Evolutionary conservation across 2,329 filamentous ascomycete species (phyloP).

Genomic region (Rhynchosporium graminicola): DNA sequence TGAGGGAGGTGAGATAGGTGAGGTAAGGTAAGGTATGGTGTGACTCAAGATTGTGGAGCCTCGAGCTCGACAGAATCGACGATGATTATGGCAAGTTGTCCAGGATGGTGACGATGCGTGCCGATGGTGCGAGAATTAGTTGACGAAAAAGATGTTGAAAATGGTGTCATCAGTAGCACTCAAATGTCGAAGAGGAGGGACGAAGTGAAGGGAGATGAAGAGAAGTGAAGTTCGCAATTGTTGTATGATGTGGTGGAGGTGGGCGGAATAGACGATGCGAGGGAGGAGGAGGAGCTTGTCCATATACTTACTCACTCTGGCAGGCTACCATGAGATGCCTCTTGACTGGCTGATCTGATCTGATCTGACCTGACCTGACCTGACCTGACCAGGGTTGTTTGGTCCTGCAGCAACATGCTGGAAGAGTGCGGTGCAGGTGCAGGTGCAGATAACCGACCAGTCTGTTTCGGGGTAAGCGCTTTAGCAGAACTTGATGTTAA

Average conservation of each 20-base stretch:
- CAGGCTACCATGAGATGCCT: not conserved
- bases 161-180: conserved; percentile 25
- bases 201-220: conserved; percentile 8
- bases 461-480: conserved; percentile 16
- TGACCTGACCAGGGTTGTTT: conserved; percentile 24
- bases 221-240: conserved; percentile 6
- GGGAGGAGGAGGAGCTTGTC: conserved; percentile 26
- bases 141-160: conserved; percentile 17
- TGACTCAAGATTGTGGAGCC: conserved; percentile 39
- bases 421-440: not conserved
- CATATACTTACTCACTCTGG: conserved; percentile 27
- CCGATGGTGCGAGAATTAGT: conserved; percentile 8
- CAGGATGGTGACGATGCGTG: conserved; percentile 23
- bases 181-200: conserved; percentile 8
- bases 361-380: not conserved
- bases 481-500: not conserved
- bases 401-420: conserved; percentile 27
- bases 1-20: conserved; percentile 15
- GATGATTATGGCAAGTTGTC: conserved; percentile 25
- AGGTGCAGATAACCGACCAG: conserved; percentile 24
- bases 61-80: conserved; percentile 19
- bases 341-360: not conserved
- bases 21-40: conserved; percentile 29
- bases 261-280: conserved; percentile 4
- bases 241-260: conserved; percentile 3